Evolutionary conservation across 2,329 filamentous ascomycete species (phyloP), one percentile per base, ranked within the genome.

Genomic region (Penicillium brevicompactum): DNA sequence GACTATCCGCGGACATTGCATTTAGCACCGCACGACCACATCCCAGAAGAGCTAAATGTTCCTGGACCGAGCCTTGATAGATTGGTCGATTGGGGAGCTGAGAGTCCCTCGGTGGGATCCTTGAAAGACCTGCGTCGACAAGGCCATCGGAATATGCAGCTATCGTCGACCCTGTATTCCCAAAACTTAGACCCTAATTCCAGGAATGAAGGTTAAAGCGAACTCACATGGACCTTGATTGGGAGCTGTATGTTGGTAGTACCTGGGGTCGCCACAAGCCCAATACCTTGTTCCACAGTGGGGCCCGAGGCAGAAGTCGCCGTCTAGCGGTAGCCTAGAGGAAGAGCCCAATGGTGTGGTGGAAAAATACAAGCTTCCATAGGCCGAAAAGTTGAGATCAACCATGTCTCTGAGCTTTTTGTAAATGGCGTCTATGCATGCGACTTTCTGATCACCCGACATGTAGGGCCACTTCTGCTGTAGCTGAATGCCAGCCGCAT

Each of bases 141-240:
- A 78, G 69, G 41, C 71, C 73, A 40, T 72, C 58, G 50, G 62
- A 66, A 54, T 74, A 78, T 61, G 60, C 64, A 13, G 37, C 45
- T 42, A 78, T 54, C 56, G 66, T 62, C 7, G 16, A 42, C 75
- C 75, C 75, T 78, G 58, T 30, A 61, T 51, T 30, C 21, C 24
- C 32, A 30, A 18, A 9, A 49, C 45, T 61, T 53, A 65, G 51
- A 52, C 55, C n/a, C 38, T 9, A 37, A 50, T 51, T 37, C 5
- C 9, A 10, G 31, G 31, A 32, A 32, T 16, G 51, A 57, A 42
- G 53, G n/a, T 46, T 48, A 50, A 31, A 42, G 42, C 43, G n/a
- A 57, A 64, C 70, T 64, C 65, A 78, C 74, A 78, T 44, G 75
- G 74, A 45, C 75, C 74, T 53, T 62, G 65, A 56, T 77, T 77